A percentile compares a stretch with the other conserved stretches of the same genome.
Evolutionary conservation across 2,329 filamentous ascomycete species (phyloP).

Genomic region (Torrubiella hemipterigena): DNA sequence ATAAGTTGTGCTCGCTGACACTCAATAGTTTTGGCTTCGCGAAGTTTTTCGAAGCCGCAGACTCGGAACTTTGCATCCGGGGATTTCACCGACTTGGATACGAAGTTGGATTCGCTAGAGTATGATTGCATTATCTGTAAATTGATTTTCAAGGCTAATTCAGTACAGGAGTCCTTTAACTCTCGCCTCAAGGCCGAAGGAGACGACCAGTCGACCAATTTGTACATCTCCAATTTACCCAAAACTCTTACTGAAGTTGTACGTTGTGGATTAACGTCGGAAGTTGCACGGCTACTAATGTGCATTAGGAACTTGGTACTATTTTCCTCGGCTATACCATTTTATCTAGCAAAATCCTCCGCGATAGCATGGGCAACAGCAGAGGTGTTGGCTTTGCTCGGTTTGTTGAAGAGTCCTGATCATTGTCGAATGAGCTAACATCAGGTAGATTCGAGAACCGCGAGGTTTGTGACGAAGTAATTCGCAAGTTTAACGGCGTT

Average conservation of each 20-base stretch:
- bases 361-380: slow-evolving; percentile 82
- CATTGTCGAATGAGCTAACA: background rate
- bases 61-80: slow-evolving; percentile 92
- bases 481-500: slow-evolving; percentile 74
- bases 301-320: slow-evolving; percentile 53
- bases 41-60: slow-evolving; percentile 76
- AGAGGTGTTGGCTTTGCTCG: slow-evolving; percentile 95
- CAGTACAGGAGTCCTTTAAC: slow-evolving; percentile 81
- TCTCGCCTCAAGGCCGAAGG: slow-evolving; percentile 93
- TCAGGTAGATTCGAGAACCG: slow-evolving; percentile 71
- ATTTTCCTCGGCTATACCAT: slow-evolving; percentile 75
- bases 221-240: slow-evolving; percentile 95
- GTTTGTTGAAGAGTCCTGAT: slow-evolving; percentile 35
- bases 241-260: slow-evolving; percentile 86
- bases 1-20: slow-evolving; percentile 14
- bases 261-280: slow-evolving; percentile 19
- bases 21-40: slow-evolving; percentile 80
- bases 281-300: slow-evolving; percentile 6
- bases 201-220: slow-evolving; percentile 80
- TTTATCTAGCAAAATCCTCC: slow-evolving; percentile 87
- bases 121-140: slow-evolving; percentile 28
- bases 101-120: slow-evolving; percentile 92
- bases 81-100: slow-evolving; percentile 92
- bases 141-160: slow-evolving; percentile 1
- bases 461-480: slow-evolving; percentile 81